Evolutionary conservation across 768 basidiomycete genomes (phyloP).

Genomic region (Phylloporus sp.): DNA sequence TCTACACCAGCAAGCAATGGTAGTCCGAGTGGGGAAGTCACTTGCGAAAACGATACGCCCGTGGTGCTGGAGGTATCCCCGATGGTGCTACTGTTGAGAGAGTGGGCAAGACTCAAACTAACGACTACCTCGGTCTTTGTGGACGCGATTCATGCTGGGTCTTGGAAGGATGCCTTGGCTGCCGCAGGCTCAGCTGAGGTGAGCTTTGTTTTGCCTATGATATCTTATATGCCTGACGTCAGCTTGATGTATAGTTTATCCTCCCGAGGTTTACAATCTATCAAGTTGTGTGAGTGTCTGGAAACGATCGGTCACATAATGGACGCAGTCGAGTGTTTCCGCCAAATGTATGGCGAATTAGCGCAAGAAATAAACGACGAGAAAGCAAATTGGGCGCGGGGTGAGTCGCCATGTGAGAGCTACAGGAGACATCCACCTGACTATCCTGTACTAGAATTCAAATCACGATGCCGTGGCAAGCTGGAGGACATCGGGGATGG

Average conservation of each 20-base stretch:
- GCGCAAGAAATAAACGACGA: neutral
- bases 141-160: constrained; percentile 1
- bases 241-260: neutral
- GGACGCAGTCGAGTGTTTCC: neutral
- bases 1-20: neutral
- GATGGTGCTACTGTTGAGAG: neutral
- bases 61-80: neutral
- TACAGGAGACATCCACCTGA: neutral
- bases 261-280: neutral
- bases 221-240: neutral
- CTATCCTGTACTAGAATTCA: neutral
- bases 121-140: too few species aligned
- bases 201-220: neutral
- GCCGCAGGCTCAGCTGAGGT: neutral
- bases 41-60: neutral
- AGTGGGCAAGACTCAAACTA: too few species aligned
- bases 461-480: neutral
- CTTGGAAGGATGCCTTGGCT: constrained; percentile 6
- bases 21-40: neutral
- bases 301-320: neutral
- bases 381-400: neutral
- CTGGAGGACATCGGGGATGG: neutral
- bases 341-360: neutral
- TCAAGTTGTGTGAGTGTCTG: neutral
- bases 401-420: neutral